These are phyloP conservation scores for Penicillium sp. DNA, from an alignment of 2,329 filamentous ascomycete genomes.

Conservation along the genomic window DNA sequence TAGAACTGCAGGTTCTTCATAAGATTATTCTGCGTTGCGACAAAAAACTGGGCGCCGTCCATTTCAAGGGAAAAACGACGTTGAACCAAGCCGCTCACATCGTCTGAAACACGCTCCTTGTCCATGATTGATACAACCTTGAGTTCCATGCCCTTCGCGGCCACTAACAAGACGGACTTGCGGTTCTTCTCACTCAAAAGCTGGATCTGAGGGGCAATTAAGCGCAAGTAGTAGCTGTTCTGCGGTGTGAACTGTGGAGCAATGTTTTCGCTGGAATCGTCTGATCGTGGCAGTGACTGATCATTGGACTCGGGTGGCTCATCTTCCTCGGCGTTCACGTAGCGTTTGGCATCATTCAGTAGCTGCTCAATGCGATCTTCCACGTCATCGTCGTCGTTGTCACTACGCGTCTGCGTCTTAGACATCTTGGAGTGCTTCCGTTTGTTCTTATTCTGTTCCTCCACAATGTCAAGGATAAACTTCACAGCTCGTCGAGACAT, in stretches of 20 bases:
- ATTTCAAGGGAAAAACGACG: slow-evolving; percentile 90
- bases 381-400: slow-evolving; percentile 62
- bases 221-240: slow-evolving; percentile 88
- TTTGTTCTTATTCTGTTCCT: slow-evolving; percentile 81
- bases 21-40: slow-evolving; percentile 90
- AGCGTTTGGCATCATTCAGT: slow-evolving; percentile 76
- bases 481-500: slow-evolving; percentile 93
- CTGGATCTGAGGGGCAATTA: slow-evolving; percentile 97
- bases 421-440: slow-evolving; percentile 39
- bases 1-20: slow-evolving; percentile 87
- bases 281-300: slow-evolving; percentile 32
- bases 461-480: slow-evolving; percentile 95
- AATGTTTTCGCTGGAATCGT: slow-evolving; percentile 68
- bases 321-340: slow-evolving; percentile 69
- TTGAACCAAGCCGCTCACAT: slow-evolving; percentile 92
- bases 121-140: slow-evolving; percentile 99
- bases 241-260: slow-evolving; percentile 84
- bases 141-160: slow-evolving; percentile 95
- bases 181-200: slow-evolving; percentile 97
- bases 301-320: slow-evolving; percentile 45
- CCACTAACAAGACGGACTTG: slow-evolving; percentile 93
- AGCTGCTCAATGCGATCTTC: slow-evolving; percentile 84
- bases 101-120: slow-evolving; percentile 85
- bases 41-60: slow-evolving; percentile 98
- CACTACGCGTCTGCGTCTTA: slow-evolving; percentile 26